Percentiles rank a stretch among this genome's conserved stretches.
These are phyloP conservation scores for Akanthomyces muscarius DNA, from an alignment of 2,329 filamentous ascomycete genomes.

Conservation along the genomic window DNA sequence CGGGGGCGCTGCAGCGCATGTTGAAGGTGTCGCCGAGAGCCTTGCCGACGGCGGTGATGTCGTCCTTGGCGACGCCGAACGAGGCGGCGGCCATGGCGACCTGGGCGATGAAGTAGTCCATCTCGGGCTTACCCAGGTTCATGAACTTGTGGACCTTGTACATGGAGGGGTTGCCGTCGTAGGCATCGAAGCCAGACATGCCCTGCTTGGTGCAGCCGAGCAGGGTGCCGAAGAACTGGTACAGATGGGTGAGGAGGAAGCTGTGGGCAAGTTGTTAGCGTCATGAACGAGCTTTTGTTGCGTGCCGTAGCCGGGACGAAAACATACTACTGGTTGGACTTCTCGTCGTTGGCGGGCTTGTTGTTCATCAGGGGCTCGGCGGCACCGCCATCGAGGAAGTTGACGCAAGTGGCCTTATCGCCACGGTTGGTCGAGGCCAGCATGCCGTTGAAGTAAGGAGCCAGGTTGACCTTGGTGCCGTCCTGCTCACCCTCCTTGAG, in stretches of 20 bases:
- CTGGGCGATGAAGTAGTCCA: constrained; percentile 58
- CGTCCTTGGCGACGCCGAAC: constrained; percentile 53
- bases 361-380: constrained; percentile 52
- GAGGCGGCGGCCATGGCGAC: constrained; percentile 53
- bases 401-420: constrained; percentile 45
- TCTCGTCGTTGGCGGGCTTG: constrained; percentile 47
- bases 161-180: constrained; percentile 43
- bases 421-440: constrained; percentile 52
- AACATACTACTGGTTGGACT: constrained; percentile 53
- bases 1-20: constrained; percentile 45
- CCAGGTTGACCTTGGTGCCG: constrained; percentile 50
- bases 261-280: constrained; percentile 26
- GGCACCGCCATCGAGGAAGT: constrained; percentile 59
- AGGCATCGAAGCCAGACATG: constrained; percentile 46
- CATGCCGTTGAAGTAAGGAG: constrained; percentile 55
- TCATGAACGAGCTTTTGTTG: not conserved
- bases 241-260: constrained; percentile 57
- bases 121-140: constrained; percentile 47
- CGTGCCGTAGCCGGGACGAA: not conserved
- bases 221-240: constrained; percentile 57
- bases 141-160: constrained; percentile 58
- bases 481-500: constrained; percentile 48
- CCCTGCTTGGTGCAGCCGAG: constrained; percentile 52
- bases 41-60: constrained; percentile 45
- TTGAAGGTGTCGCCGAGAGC: constrained; percentile 49